phyloP scores from a whole-genome alignment of 306 rosid species.

The Lagenaria siceraria region DNA sequence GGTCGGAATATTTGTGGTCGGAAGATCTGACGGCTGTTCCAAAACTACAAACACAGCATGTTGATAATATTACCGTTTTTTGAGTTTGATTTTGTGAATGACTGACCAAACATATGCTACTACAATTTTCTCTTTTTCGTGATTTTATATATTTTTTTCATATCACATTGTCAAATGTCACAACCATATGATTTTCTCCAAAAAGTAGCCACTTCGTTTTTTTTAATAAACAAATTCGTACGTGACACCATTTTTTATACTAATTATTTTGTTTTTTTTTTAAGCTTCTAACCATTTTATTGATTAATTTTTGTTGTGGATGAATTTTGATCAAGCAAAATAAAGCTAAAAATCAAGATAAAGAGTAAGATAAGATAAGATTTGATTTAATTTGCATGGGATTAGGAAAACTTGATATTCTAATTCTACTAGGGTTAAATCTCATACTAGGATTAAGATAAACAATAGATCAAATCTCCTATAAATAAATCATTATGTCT shows the following conservation, averaged over 20 bases:
- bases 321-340: too few species aligned
- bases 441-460: too few species aligned
- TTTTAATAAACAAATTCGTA: not conserved
- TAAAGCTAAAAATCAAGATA: too few species aligned
- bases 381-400: too few species aligned
- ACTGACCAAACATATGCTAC: not conserved
- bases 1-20: constrained; percentile 5
- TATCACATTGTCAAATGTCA: not conserved
- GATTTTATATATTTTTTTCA: not conserved
- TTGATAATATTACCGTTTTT: not conserved
- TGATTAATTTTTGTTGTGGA: too few species aligned
- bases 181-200: not conserved
- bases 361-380: too few species aligned
- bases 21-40: not conserved
- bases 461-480: too few species aligned
- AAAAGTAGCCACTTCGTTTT: not conserved
- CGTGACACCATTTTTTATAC: not conserved
- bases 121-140: not conserved
- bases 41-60: not conserved
- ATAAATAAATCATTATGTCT: too few species aligned
- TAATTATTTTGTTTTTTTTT: not conserved
- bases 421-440: too few species aligned
- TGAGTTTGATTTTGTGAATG: not conserved
- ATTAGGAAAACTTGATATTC: too few species aligned
- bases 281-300: not conserved